A percentile compares a stretch with the other conserved stretches of the same genome.
Conservation (phyloP, 495 filamentous ascomycete genomes). For the Evernia prunastri region DNA sequence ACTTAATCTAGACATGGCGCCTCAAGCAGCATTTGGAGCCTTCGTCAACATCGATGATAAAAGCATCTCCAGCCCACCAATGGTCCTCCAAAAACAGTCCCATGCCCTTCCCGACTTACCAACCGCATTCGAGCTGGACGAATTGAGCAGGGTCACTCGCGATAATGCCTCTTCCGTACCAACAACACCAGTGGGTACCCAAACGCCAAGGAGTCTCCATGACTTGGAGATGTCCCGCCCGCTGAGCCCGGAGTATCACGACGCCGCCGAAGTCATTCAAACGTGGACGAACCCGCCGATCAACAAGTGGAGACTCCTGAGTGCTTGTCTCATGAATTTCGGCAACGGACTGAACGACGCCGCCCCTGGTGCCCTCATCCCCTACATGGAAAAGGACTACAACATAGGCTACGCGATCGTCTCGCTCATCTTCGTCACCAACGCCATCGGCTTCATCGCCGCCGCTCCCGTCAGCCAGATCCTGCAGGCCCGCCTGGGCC, state of each 20-base stretch:
- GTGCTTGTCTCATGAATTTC: constrained; percentile 42
- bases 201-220: constrained; percentile 39
- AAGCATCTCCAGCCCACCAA: constrained; percentile 30
- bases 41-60: constrained; percentile 37
- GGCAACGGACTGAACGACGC: constrained; percentile 55
- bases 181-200: constrained; percentile 20
- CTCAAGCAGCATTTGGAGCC: constrained; percentile 27
- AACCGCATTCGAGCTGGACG: constrained; percentile 33
- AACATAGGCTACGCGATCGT: constrained; percentile 65
- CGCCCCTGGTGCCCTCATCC: constrained; percentile 66
- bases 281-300: constrained; percentile 48
- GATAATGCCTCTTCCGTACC: constrained; percentile 26
- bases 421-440: constrained; percentile 72
- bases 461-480: constrained; percentile 59
- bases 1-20: constrained; percentile 27
- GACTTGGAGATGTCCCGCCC: constrained; percentile 52
- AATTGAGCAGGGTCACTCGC: constrained; percentile 30
- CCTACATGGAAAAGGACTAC: constrained; percentile 68
- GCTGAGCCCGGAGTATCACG: constrained; percentile 34
- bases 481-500: constrained; percentile 50
- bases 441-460: constrained; percentile 68
- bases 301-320: constrained; percentile 39
- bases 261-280: constrained; percentile 40
- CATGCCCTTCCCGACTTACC: constrained; percentile 27
- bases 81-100: constrained; percentile 32